Percentiles rank a stretch among this genome's conserved stretches.
phyloP scores from a whole-genome alignment of 345 rosid genomes.

The rapeseed (Brassica napus) region Da-Ae NC_063438.1:22770501-22771000 shows the following conservation, averaged over 20 bases:
- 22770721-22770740: background rate
- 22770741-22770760: background rate
- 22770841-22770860: background rate
- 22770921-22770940: too few relatives aligned
- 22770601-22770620: conserved; percentile 17
- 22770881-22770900: background rate
- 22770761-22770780: background rate
- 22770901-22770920: background rate
- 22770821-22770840: background rate
- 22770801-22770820: conserved; percentile 16
- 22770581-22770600: conserved; percentile 33
- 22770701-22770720: conserved; percentile 19
- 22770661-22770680: conserved; percentile 37
- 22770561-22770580: conserved; percentile 38
- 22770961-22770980: too few relatives aligned
- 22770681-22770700: conserved; percentile 34
- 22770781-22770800: background rate
- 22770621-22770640: conserved; percentile 29
- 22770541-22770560: conserved; percentile 27
- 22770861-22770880: background rate
- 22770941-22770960: too few relatives aligned
- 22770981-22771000: too few relatives aligned
- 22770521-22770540: conserved; percentile 1
- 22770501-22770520: background rate
- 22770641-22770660: conserved; percentile 24